Percentiles rank a stretch among this genome's conserved stretches.
phyloP scores from a whole-genome alignment of 129 eudicot genomes.

The Dittrichia graveolens region DNA sequence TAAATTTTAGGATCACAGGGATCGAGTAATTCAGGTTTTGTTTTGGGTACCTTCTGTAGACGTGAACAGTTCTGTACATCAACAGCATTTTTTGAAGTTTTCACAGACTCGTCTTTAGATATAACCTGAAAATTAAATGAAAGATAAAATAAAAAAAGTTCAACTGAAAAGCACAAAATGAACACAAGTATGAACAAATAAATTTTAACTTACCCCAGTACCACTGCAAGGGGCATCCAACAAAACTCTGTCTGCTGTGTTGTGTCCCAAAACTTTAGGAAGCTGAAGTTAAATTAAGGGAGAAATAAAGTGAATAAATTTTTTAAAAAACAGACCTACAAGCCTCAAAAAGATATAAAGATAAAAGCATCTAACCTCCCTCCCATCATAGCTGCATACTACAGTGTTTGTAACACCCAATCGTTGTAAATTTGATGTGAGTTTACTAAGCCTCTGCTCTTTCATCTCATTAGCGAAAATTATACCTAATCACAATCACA shows the following conservation, averaged over 20 bases:
- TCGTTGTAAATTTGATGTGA: slow-evolving; percentile 79
- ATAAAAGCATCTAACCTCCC: slow-evolving; percentile 59
- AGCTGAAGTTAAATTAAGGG: slow-evolving; percentile 47
- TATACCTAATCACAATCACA: slow-evolving; percentile 48
- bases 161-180: background rate
- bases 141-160: background rate
- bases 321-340: background rate
- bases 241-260: slow-evolving; percentile 81
- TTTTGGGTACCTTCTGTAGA: slow-evolving; percentile 72
- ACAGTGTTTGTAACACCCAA: slow-evolving; percentile 96
- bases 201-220: slow-evolving; percentile 66
- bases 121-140: slow-evolving; percentile 61
- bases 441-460: slow-evolving; percentile 73
- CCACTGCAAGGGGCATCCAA: slow-evolving; percentile 99
- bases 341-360: background rate
- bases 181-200: background rate
- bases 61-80: slow-evolving; percentile 85
- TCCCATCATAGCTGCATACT: slow-evolving; percentile 89
- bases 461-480: slow-evolving; percentile 94
- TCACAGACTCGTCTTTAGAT: slow-evolving; percentile 95
- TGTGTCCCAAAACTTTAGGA: slow-evolving; percentile 82
- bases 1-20: no score
- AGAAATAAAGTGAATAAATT: background rate
- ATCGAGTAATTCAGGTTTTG: no score
- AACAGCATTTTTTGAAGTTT: slow-evolving; percentile 75